A percentile compares a stretch with the other conserved stretches of the same genome.
Conservation (phyloP, 2,329 filamentous ascomycete genomes). For the Aspergillus alliaceus region DNA sequence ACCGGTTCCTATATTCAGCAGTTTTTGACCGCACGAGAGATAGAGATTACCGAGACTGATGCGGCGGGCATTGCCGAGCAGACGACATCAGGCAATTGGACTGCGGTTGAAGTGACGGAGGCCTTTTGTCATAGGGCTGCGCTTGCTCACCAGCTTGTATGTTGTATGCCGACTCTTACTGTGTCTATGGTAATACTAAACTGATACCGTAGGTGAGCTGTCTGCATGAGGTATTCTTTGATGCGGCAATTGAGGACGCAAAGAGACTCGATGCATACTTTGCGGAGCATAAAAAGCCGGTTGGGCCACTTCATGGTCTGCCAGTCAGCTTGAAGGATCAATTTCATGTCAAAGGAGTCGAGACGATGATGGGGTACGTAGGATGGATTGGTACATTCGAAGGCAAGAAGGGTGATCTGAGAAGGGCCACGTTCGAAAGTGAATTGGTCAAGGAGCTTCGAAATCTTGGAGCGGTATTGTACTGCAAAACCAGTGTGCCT, state of each 20-base stretch:
- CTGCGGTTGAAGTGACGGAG: slow-evolving; percentile 54
- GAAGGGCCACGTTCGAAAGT: slow-evolving; percentile 54
- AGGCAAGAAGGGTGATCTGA: slow-evolving; percentile 53
- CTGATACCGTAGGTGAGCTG: slow-evolving; percentile 42
- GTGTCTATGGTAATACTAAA: not conserved
- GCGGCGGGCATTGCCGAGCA: slow-evolving; percentile 57
- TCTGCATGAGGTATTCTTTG: slow-evolving; percentile 56
- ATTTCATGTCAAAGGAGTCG: slow-evolving; percentile 50
- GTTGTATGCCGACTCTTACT: slow-evolving; percentile 3
- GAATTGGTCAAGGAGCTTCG: slow-evolving; percentile 59
- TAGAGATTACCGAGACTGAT: slow-evolving; percentile 62
- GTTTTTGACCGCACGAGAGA: slow-evolving; percentile 54
- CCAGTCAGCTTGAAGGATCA: slow-evolving; percentile 57
- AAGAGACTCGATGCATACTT: slow-evolving; percentile 50
- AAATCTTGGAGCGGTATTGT: slow-evolving; percentile 54
- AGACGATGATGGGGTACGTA: slow-evolving; percentile 63
- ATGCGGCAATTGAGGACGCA: slow-evolving; percentile 52
- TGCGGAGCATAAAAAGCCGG: slow-evolving; percentile 41
- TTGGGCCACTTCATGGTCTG: slow-evolving; percentile 64
- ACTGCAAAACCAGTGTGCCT: slow-evolving; percentile 57
- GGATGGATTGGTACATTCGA: slow-evolving; percentile 65
- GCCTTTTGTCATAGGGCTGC: slow-evolving; percentile 59
- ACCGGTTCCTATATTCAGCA: slow-evolving; percentile 58
- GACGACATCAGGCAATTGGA: slow-evolving; percentile 57
- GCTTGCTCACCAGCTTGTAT: slow-evolving; percentile 59